Percentiles rank a stretch among this genome's conserved stretches.
These are phyloP conservation scores for Salix koriyanagi DNA, from an alignment of 345 rosid genomes.

Conservation along the genomic window DNA sequence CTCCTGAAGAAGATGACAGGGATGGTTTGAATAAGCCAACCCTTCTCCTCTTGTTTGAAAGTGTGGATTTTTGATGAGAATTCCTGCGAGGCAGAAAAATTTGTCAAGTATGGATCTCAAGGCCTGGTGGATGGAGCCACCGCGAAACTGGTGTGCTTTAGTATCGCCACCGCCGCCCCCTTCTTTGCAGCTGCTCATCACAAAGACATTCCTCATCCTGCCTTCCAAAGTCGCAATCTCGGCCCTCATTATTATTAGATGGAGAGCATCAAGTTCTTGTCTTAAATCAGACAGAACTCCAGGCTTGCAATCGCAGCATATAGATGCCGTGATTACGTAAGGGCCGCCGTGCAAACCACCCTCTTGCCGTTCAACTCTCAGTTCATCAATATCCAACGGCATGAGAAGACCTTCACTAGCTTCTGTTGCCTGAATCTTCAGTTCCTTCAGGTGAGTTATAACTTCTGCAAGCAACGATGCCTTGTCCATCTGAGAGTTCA, in stretches of 20 bases:
- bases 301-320: constrained; percentile 55
- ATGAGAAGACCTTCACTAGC: constrained; percentile 43
- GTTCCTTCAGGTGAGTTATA: constrained; percentile 43
- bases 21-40: constrained; percentile 40
- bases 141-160: background rate
- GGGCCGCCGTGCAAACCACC: constrained; percentile 22
- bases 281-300: constrained; percentile 45
- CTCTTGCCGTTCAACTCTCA: constrained; percentile 38
- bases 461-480: constrained; percentile 70
- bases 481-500: constrained; percentile 56
- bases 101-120: constrained; percentile 43
- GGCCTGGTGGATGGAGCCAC: constrained; percentile 26
- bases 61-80: constrained; percentile 36
- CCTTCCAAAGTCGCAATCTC: constrained; percentile 54
- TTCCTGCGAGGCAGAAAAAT: constrained; percentile 31
- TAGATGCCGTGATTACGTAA: constrained; percentile 36
- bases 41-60: constrained; percentile 44
- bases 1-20: constrained; percentile 36
- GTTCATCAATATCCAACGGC: constrained; percentile 51
- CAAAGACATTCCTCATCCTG: constrained; percentile 44
- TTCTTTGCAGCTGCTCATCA: constrained; percentile 31
- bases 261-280: constrained; percentile 45
- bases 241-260: constrained; percentile 33
- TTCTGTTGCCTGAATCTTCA: constrained; percentile 43
- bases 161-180: background rate